These are phyloP conservation scores for Rhodotorula babjevae DNA, from an alignment of 768 basidiomycete species.

Conservation along the genomic window DNA sequence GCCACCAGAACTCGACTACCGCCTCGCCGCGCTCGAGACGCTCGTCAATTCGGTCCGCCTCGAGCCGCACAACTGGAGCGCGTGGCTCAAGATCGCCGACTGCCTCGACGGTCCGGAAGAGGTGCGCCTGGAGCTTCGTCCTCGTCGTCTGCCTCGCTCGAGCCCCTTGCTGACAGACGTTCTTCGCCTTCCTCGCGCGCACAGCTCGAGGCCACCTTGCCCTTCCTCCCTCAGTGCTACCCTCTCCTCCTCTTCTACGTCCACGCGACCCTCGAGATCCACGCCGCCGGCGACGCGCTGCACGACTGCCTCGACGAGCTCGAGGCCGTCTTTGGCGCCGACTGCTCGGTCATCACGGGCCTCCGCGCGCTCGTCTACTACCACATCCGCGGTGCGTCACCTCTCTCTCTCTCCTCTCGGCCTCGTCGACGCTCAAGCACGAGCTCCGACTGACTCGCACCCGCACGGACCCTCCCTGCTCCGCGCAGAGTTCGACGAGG, in stretches of 20 bases:
- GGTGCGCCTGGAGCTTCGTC: slow-evolving; percentile 50
- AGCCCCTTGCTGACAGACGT: no score
- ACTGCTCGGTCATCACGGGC: slow-evolving; percentile 59
- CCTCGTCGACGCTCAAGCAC: no score
- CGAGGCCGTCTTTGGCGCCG: slow-evolving; percentile 60
- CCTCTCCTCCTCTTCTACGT: slow-evolving; percentile 73
- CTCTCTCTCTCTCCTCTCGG: no score
- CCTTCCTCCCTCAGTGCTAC: slow-evolving; percentile 56
- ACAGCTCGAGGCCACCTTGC: slow-evolving; percentile 48
- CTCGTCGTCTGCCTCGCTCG: no score
- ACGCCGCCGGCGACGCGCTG: slow-evolving; percentile 81
- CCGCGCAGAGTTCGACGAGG: slow-evolving; percentile 72
- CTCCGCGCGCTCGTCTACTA: slow-evolving; percentile 80
- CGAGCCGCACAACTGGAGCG: slow-evolving; percentile 90
- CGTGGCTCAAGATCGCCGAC: slow-evolving; percentile 67
- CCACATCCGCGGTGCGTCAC: slow-evolving; percentile 74
- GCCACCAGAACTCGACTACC: slow-evolving; percentile 50
- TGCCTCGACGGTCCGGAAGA: slow-evolving; percentile 65
- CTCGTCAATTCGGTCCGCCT: slow-evolving; percentile 67
- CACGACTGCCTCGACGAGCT: slow-evolving; percentile 74
- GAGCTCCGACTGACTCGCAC: not conserved
- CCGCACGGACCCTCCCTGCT: not conserved
- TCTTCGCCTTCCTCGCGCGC: not conserved
- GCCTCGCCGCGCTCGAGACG: slow-evolving; percentile 80
- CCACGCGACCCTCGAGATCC: slow-evolving; percentile 80